Conservation (phyloP, 352 stramenopile genomes). For the Phytopythium chamaehyphon region DNA sequence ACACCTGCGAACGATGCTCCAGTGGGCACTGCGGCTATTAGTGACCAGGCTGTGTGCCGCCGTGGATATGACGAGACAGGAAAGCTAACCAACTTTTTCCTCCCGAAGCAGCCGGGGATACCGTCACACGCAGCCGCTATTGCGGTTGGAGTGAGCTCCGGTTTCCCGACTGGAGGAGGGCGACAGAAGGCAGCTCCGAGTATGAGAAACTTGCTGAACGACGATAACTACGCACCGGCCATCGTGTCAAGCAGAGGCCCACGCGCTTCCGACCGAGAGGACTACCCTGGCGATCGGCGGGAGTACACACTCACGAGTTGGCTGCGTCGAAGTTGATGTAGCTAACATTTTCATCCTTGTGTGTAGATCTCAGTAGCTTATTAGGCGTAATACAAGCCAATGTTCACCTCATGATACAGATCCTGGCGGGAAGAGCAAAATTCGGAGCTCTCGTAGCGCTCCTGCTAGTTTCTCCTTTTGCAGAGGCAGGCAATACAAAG, state of each 20-base stretch:
- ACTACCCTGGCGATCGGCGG: constrained; percentile 21
- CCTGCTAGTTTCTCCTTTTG: constrained; percentile 6
- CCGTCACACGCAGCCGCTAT: background rate
- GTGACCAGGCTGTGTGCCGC: constrained; percentile 36
- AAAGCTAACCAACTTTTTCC: constrained; percentile 74
- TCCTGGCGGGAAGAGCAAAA: constrained; percentile 1
- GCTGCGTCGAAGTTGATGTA: constrained; percentile 45
- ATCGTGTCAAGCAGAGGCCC: background rate
- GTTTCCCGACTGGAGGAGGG: constrained; percentile 9
- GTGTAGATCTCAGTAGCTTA: constrained; percentile 3
- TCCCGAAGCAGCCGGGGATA: constrained; percentile 35
- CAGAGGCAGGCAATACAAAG: background rate
- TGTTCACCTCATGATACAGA: background rate
- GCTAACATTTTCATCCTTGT: background rate
- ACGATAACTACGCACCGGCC: constrained; percentile 12
- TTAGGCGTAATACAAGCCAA: constrained; percentile 2
- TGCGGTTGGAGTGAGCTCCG: background rate
- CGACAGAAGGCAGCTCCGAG: constrained; percentile 43
- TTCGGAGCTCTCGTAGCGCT: constrained; percentile 8
- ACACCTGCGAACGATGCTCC: constrained; percentile 36
- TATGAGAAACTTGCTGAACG: constrained; percentile 46
- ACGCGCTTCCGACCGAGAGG: background rate
- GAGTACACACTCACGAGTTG: constrained; percentile 66
- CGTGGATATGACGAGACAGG: constrained; percentile 73
- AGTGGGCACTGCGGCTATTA: constrained; percentile 23